Evolutionary conservation across 257 asterid species (phyloP).

Genomic region (Solanum chaucha): DNA sequence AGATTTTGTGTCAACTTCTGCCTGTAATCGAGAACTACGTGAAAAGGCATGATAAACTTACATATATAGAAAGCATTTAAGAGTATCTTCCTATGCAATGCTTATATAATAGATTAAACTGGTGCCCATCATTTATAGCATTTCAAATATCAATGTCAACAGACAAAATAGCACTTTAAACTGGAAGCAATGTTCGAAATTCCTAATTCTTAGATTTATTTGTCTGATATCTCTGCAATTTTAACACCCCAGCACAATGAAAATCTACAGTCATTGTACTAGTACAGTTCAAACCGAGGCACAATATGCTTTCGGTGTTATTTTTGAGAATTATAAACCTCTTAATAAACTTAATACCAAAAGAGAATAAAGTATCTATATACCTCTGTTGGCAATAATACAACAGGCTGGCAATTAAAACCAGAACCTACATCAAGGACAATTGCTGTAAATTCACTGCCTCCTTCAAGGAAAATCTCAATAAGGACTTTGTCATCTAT

Average conservation of each 20-base stretch:
- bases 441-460: conserved; percentile 80
- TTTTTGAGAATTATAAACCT: not conserved
- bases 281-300: no score
- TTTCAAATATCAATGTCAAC: not conserved
- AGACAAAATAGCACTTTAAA: not conserved
- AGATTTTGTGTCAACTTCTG: not conserved
- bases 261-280: no score
- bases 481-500: conserved; percentile 74
- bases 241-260: no score
- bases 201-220: no score
- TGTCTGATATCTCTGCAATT: no score
- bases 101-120: not conserved
- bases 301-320: not conserved
- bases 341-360: not conserved
- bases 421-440: conserved; percentile 78
- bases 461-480: conserved; percentile 85
- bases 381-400: conserved; percentile 83
- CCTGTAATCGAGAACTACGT: not conserved
- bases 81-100: not conserved
- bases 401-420: conserved; percentile 57
- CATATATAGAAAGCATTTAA: not conserved
- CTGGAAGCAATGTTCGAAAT: no score
- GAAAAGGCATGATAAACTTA: not conserved
- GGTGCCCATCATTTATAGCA: not conserved
- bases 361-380: not conserved